Base-by-base conservation (phyloP, 345 rosid species). In the Lagerstroemia speciosa region DNA sequence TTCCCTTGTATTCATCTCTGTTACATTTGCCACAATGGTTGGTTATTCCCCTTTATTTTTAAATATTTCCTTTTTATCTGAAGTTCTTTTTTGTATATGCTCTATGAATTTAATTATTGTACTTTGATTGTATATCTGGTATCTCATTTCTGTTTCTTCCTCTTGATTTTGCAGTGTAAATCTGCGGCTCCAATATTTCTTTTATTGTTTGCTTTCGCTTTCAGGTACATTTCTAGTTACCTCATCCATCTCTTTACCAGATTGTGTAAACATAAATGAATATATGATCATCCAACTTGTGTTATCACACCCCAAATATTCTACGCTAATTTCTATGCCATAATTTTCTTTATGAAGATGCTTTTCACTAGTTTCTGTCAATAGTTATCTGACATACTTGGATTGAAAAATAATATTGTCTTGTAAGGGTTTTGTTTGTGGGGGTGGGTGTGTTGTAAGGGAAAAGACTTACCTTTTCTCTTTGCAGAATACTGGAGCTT, bases 21-120 rank as follows among this genome's bases (percentile, higher is more conserved):
- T 92, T 72, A 92, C 99, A 8, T 94, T 94, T 87, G 97, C 98
- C 53, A 94, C 99, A 72, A 94, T 94, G 99, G 99, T 92, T 71
- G 62, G 96, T 83, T 70, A 62, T 48, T 26, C 29, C 60, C 20
- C 24, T n/a, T 20, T 31, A 9, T 41, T 41, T 41, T 41, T 41
- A 14, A 41, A 41, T 9, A 41, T 41, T 2, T 62, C 36, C 53
- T 7, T 26, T n/a, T 19, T 16, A 16, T 26, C 37, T 8, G 17
- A 65, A 52, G 48, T 67, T 45, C 43, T 52, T 57, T 20, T 53
- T 19, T 10, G 33, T 33, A 19, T 65, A 29, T 55, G 52, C 68
- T 46, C 22, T 58, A 65, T 36, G 3, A 22, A 55, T 57, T 58
- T 26, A 57, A 29, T 48, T 10, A 38, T 57, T 37, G 27, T 66